Percentiles rank a stretch among this genome's conserved stretches.
These are phyloP conservation scores for Echites panduratus DNA, from an alignment of 257 asterid species.

Conservation along the genomic window DNA sequence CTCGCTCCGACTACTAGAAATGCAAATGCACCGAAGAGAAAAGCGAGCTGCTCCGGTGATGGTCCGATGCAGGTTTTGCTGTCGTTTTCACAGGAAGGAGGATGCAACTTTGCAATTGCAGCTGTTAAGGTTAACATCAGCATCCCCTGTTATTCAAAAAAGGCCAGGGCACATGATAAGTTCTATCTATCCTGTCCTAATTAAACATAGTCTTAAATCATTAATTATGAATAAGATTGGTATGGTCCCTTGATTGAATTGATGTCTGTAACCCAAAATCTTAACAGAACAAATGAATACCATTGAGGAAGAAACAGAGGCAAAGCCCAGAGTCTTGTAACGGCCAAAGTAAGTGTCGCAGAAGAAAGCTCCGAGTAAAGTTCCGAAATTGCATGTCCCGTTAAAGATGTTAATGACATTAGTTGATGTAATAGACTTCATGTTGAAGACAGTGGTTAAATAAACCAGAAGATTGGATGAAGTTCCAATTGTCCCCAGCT, in stretches of 20 bases:
- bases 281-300: constrained; percentile 17
- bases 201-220: too few species aligned
- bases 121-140: constrained; percentile 53
- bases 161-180: background rate
- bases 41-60: constrained; percentile 43
- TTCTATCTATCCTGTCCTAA: background rate
- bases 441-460: constrained; percentile 63
- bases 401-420: constrained; percentile 57
- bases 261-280: too few species aligned
- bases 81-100: constrained; percentile 48
- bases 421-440: constrained; percentile 51
- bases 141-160: constrained; percentile 42
- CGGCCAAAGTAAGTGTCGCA: constrained; percentile 76
- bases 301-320: constrained; percentile 61
- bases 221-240: too few species aligned
- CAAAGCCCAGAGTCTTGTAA: constrained; percentile 58
- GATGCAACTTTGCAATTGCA: constrained; percentile 47
- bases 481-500: constrained; percentile 68
- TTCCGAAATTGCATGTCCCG: constrained; percentile 70
- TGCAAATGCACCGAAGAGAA: constrained; percentile 44
- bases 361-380: constrained; percentile 57
- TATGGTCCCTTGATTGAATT: too few species aligned
- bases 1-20: constrained; percentile 61
- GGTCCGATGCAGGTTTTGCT: constrained; percentile 38
- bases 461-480: constrained; percentile 57